Conservation (phyloP, 495 filamentous ascomycete species). For the Lasiosphaeria ovina region DNA sequence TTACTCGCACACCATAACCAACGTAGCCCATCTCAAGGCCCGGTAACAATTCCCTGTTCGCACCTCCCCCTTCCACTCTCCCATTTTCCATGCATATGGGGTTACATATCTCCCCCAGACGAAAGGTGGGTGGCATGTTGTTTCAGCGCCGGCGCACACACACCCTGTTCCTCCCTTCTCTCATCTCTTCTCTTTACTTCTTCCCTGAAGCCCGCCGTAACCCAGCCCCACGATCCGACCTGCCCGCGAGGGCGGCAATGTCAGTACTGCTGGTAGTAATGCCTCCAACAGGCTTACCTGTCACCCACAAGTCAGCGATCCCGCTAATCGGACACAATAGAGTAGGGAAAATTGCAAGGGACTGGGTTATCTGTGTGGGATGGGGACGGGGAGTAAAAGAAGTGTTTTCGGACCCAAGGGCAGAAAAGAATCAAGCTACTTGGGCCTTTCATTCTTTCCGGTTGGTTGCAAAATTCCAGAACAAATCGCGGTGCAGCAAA, state of each 20-base stretch:
- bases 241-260: constrained; percentile 9
- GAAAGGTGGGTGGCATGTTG: too few relatives aligned
- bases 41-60: too few relatives aligned
- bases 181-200: neutral
- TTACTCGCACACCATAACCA: too few relatives aligned
- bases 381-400: neutral
- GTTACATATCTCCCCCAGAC: too few relatives aligned
- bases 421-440: neutral
- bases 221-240: constrained; percentile 15
- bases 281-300: constrained; percentile 23
- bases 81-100: too few relatives aligned
- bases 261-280: constrained; percentile 18
- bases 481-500: neutral
- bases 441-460: neutral
- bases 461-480: neutral
- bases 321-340: neutral
- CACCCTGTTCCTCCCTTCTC: neutral
- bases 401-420: neutral
- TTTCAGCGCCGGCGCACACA: too few relatives aligned
- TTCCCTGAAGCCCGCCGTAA: neutral
- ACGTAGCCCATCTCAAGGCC: too few relatives aligned
- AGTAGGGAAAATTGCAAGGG: neutral
- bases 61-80: too few relatives aligned
- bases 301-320: neutral
- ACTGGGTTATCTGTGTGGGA: too few relatives aligned